A percentile compares a stretch with the other conserved stretches of the same genome.
Evolutionary conservation across 345 rosid genomes (phyloP).

Genomic region (Eucalyptus sp.): DNA sequence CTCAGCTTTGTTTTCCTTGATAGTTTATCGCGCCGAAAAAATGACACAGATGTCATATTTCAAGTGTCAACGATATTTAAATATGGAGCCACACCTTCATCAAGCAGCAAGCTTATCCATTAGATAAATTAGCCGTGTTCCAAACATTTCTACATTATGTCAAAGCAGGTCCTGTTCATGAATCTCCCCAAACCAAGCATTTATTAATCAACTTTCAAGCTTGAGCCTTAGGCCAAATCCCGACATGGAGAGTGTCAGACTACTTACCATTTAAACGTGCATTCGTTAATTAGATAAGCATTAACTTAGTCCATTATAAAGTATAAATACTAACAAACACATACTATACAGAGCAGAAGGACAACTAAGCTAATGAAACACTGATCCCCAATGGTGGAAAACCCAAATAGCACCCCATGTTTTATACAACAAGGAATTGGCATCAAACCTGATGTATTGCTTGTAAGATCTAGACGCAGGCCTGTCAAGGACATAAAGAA

Average conservation of each 20-base stretch:
- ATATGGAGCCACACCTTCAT: not conserved
- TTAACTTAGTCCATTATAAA: not conserved
- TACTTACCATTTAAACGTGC: not conserved
- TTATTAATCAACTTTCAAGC: not conserved
- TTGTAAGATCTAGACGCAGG: constrained; percentile 73
- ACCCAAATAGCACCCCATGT: not conserved
- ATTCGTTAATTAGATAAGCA: not conserved
- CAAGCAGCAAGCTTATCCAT: not conserved
- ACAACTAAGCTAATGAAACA: not conserved
- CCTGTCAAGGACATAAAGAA: constrained; percentile 64
- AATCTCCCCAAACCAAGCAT: not conserved
- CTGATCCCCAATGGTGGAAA: not conserved
- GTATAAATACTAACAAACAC: not conserved
- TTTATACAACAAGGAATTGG: not conserved
- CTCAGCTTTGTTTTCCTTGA: not conserved
- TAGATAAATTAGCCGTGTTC: not conserved
- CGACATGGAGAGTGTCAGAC: not conserved
- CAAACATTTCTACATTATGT: not conserved
- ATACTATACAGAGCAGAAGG: not conserved
- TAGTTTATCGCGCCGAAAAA: not conserved
- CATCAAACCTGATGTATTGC: constrained; percentile 67
- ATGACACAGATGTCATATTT: not conserved
- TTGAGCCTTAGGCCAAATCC: not conserved
- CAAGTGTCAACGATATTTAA: not conserved
- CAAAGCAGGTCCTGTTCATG: not conserved